Percentiles rank a stretch among this genome's conserved stretches.
Conservation (phyloP, 108 stramenopile genomes). For the Nannochloropsis oceanica region DNA sequence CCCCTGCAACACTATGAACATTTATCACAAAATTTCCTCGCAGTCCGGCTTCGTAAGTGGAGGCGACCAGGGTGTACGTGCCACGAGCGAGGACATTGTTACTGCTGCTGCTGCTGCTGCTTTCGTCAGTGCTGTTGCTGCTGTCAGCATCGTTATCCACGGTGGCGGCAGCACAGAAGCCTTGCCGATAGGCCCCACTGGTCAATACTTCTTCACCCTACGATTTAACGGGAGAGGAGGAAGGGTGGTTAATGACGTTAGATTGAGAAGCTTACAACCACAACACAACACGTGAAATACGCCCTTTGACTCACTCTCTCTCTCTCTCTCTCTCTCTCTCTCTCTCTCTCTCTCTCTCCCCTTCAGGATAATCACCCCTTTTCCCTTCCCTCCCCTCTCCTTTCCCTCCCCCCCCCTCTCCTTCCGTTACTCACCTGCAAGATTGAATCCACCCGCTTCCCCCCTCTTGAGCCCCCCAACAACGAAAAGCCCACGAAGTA, state of each 20-base stretch:
- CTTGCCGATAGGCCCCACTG: conserved; percentile 12
- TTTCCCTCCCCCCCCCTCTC: no score
- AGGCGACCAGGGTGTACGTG: conserved; percentile 15
- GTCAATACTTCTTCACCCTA: conserved; percentile 4
- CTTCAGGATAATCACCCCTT: no score
- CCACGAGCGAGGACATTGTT: neutral
- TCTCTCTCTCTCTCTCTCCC: no score
- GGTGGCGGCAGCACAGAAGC: conserved; percentile 13
- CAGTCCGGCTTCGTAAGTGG: conserved; percentile 12
- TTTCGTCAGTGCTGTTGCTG: neutral
- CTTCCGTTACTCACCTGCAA: neutral
- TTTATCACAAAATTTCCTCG: neutral
- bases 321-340: no score
- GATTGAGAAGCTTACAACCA: no score
- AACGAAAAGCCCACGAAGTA: neutral
- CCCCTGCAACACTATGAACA: neutral
- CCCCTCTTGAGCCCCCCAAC: neutral
- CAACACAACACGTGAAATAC: no score
- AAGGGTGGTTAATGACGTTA: no score
- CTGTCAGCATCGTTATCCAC: neutral
- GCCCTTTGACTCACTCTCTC: no score
- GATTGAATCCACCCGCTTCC: neutral
- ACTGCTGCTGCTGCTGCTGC: no score
- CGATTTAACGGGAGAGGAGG: no score
- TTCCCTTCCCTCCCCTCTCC: no score